Evolutionary conservation across 495 filamentous ascomycete genomes (phyloP).

Genomic region (Penicillium robsamsonii): DNA sequence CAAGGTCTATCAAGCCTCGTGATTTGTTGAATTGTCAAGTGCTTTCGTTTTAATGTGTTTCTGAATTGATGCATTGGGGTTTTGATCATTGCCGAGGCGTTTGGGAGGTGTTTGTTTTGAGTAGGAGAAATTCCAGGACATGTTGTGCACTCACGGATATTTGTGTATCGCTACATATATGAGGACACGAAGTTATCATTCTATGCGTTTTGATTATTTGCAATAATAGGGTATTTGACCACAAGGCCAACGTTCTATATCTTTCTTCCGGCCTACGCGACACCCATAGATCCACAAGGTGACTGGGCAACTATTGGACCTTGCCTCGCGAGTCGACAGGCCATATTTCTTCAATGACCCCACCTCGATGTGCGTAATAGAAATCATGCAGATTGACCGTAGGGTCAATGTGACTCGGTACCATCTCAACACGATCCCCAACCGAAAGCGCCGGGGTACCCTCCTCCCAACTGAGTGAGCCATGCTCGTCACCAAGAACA

Average conservation of each 20-base stretch:
- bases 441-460: constrained; percentile 25
- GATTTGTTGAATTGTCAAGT: neutral
- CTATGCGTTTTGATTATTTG: neutral
- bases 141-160: neutral
- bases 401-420: constrained; percentile 42
- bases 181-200: neutral
- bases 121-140: neutral
- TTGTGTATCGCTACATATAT: neutral
- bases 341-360: constrained; percentile 40
- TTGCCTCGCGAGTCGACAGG: constrained; percentile 39
- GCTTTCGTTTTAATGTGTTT: neutral
- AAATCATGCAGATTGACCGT: constrained; percentile 41
- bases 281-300: neutral
- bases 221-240: neutral
- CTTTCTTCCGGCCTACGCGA: neutral
- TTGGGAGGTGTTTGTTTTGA: neutral
- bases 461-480: constrained; percentile 33
- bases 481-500: constrained; percentile 41
- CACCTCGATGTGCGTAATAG: constrained; percentile 35
- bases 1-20: constrained; percentile 30
- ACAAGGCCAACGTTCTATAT: neutral
- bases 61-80: neutral
- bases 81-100: neutral
- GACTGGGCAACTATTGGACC: constrained; percentile 28
- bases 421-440: constrained; percentile 38